Conservation (phyloP, 306 rosid genomes). For the Oxytropis ochrocephala region DNA sequence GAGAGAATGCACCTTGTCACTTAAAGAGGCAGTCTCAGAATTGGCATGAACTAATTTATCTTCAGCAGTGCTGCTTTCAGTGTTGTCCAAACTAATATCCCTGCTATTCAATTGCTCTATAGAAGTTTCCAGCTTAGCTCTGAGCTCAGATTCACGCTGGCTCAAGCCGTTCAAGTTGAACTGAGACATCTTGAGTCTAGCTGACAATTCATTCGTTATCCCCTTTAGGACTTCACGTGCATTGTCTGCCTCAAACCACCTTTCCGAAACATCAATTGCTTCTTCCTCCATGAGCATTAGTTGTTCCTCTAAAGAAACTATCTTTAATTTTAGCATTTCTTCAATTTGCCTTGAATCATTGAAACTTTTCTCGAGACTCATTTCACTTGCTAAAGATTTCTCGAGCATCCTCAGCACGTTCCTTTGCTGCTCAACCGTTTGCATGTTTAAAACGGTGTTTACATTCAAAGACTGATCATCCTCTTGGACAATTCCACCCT, state of each 20-base stretch:
- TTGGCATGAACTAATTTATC: slow-evolving; percentile 27
- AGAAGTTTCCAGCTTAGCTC: slow-evolving; percentile 41
- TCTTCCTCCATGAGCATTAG: slow-evolving; percentile 53
- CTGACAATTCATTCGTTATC: slow-evolving; percentile 56
- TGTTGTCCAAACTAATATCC: slow-evolving; percentile 23
- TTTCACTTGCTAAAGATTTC: slow-evolving; percentile 75
- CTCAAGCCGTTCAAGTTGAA: slow-evolving; percentile 49
- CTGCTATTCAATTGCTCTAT: slow-evolving; percentile 35
- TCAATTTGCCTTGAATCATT: slow-evolving; percentile 46
- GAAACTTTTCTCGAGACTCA: slow-evolving; percentile 74
- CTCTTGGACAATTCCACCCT: slow-evolving; percentile 26
- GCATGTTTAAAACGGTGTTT: slow-evolving; percentile 41
- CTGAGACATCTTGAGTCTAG: slow-evolving; percentile 60
- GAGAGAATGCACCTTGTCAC: slow-evolving; percentile 38
- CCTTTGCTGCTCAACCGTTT: slow-evolving; percentile 62
- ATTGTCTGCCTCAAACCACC: slow-evolving; percentile 63
- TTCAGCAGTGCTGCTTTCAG: slow-evolving; percentile 28
- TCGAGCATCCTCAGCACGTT: slow-evolving; percentile 73
- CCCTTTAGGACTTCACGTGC: slow-evolving; percentile 46
- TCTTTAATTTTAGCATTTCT: slow-evolving; percentile 46
- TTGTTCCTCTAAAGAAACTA: slow-evolving; percentile 48
- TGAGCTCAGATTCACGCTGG: slow-evolving; percentile 57
- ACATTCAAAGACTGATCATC: slow-evolving; percentile 29
- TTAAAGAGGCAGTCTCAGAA: slow-evolving; percentile 32
- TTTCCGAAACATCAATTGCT: slow-evolving; percentile 52